These are phyloP conservation scores for Penicillium pulvis DNA, from an alignment of 495 filamentous ascomycete genomes.

Conservation along the genomic window DNA sequence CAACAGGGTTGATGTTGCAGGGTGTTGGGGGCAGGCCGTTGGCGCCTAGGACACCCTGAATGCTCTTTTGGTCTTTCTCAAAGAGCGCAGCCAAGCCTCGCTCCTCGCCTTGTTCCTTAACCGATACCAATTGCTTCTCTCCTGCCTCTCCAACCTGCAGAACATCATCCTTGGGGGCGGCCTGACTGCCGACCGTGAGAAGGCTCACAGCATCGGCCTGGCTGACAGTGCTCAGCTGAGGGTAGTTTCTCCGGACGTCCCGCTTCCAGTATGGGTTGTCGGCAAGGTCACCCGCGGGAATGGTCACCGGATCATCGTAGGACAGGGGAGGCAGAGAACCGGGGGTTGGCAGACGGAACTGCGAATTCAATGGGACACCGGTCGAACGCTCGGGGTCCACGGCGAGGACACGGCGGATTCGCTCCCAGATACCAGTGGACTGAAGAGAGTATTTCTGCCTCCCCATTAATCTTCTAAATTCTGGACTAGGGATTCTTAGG, in stretches of 20 bases:
- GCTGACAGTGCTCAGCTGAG: conserved; percentile 74
- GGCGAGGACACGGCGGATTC: conserved; percentile 73
- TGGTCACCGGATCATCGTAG: conserved; percentile 89
- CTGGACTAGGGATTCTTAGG: not conserved
- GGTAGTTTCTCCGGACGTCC: conserved; percentile 82
- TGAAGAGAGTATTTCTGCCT: conserved; percentile 93
- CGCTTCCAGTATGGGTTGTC: conserved; percentile 99
- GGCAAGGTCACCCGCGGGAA: conserved; percentile 91
- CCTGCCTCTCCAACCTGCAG: conserved; percentile 82
- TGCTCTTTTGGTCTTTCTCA: conserved; percentile 65
- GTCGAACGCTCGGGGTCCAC: conserved; percentile 88
- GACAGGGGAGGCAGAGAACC: conserved; percentile 71
- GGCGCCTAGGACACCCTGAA: conserved; percentile 65
- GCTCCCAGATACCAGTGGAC: conserved; percentile 86
- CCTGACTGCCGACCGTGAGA: conserved; percentile 80
- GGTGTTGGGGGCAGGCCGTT: conserved; percentile 84
- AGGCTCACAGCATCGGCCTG: conserved; percentile 86
- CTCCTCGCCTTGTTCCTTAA: conserved; percentile 73
- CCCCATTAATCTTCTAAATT: not conserved
- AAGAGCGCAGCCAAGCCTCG: conserved; percentile 71
- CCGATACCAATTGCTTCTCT: conserved; percentile 73
- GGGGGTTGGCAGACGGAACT: conserved; percentile 87
- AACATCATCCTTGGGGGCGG: conserved; percentile 74
- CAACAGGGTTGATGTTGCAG: conserved; percentile 54
- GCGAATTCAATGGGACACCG: conserved; percentile 89